phyloP scores from a whole-genome alignment of 306 rosid species.

The Corylus americana region DNA sequence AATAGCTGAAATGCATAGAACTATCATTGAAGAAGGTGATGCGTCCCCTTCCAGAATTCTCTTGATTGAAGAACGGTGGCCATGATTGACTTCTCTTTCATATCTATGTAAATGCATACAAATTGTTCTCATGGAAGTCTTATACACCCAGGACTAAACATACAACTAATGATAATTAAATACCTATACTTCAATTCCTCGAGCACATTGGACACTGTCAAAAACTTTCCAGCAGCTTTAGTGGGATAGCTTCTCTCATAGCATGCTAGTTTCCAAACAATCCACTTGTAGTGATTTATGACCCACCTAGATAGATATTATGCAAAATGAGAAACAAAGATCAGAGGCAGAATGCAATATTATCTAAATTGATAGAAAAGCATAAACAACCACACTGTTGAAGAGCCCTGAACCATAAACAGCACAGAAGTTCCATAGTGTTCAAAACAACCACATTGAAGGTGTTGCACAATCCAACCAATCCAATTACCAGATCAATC shows the following conservation, averaged over 20 bases:
- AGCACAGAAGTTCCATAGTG: conserved; percentile 12
- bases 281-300: conserved; percentile 86
- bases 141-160: conserved; percentile 26
- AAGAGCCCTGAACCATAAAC: conserved; percentile 11
- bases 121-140: conserved; percentile 16
- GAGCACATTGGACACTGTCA: conserved; percentile 67
- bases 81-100: conserved; percentile 88
- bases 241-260: conserved; percentile 69
- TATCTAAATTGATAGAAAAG: neutral
- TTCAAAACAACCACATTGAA: conserved; percentile 16
- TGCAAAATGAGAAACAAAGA: conserved; percentile 24
- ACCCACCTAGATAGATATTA: conserved; percentile 70
- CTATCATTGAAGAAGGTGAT: conserved; percentile 68
- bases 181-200: conserved; percentile 96
- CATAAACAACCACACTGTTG: neutral
- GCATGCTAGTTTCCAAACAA: conserved; percentile 92
- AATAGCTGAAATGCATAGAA: conserved; percentile 79
- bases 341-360: neutral
- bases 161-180: conserved; percentile 12
- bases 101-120: conserved; percentile 49
- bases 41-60: conserved; percentile 93
- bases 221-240: conserved; percentile 49
- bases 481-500: neutral
- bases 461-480: conserved; percentile 16
- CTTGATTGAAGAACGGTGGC: conserved; percentile 85